phyloP scores from a whole-genome alignment of 2,329 filamentous ascomycete genomes.

The Dothideomycetes sp. region DNA sequence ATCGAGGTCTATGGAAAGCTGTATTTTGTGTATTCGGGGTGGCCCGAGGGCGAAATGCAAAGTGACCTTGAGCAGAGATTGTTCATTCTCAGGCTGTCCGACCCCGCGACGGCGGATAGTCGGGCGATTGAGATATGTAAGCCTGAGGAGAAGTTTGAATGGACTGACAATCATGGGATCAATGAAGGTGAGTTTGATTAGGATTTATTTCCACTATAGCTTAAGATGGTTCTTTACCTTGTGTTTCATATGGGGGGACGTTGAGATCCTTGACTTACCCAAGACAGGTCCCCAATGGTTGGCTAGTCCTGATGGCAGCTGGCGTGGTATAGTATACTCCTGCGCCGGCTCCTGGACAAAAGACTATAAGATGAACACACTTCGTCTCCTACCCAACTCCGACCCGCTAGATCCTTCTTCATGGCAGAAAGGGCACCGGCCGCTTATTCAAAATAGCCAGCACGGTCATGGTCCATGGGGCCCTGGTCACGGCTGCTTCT shows the following conservation, averaged over 20 bases:
- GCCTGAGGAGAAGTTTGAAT: slow-evolving; percentile 30
- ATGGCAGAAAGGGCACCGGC: slow-evolving; percentile 29
- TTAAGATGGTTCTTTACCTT: too few species aligned
- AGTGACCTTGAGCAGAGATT: slow-evolving; percentile 30
- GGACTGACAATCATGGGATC: slow-evolving; percentile 28
- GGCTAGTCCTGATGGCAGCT: slow-evolving; percentile 22
- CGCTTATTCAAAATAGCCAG: slow-evolving; percentile 27
- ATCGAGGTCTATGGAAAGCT: slow-evolving; percentile 25
- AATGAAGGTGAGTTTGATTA: slow-evolving; percentile 24
- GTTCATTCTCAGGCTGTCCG: slow-evolving; percentile 29
- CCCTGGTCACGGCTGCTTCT: slow-evolving; percentile 35
- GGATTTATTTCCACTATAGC: too few species aligned
- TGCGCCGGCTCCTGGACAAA: slow-evolving; percentile 36
- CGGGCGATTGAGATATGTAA: slow-evolving; percentile 28
- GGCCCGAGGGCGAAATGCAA: slow-evolving; percentile 19
- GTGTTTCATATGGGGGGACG: not conserved
- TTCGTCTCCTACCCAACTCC: slow-evolving; percentile 27
- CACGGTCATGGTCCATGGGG: slow-evolving; percentile 29
- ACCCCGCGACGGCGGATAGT: slow-evolving; percentile 24
- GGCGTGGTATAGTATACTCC: slow-evolving; percentile 35
- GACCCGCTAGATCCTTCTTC: slow-evolving; percentile 25
- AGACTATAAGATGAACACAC: slow-evolving; percentile 37
- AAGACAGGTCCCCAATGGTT: slow-evolving; percentile 24
- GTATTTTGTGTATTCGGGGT: slow-evolving; percentile 36
- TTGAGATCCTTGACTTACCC: not conserved